These are phyloP conservation scores for Aspergillus tubingensis DNA, from an alignment of 2,329 filamentous ascomycete genomes.

Conservation along the genomic window DNA sequence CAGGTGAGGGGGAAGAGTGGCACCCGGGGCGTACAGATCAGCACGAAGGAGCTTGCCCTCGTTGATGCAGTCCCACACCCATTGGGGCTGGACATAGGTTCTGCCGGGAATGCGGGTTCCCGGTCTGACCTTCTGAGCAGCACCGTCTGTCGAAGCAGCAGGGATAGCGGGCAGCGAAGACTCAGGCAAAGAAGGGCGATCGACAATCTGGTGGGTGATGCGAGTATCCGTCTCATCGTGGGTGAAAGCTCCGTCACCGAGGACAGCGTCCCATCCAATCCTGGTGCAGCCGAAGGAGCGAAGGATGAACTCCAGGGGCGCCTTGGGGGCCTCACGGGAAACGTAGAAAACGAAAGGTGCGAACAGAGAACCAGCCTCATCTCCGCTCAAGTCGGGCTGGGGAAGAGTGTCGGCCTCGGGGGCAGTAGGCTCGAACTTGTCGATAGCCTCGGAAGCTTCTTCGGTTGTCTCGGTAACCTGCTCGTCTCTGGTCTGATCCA, in stretches of 20 bases:
- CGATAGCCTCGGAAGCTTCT: constrained; percentile 66
- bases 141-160: constrained; percentile 48
- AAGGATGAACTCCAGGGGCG: constrained; percentile 88
- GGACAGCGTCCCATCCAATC: constrained; percentile 88
- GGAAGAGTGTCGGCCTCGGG: constrained; percentile 82
- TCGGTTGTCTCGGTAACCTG: constrained; percentile 50
- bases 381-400: constrained; percentile 70
- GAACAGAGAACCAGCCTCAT: constrained; percentile 74
- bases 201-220: constrained; percentile 96
- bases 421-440: constrained; percentile 86
- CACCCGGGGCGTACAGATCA: constrained; percentile 86
- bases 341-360: constrained; percentile 87
- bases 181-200: constrained; percentile 73
- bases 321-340: constrained; percentile 87
- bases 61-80: constrained; percentile 98
- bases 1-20: constrained; percentile 86
- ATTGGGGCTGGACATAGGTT: constrained; percentile 93
- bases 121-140: constrained; percentile 49
- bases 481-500: constrained; percentile 46
- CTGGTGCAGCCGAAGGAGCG: constrained; percentile 94
- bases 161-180: constrained; percentile 50
- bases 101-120: constrained; percentile 84
- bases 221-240: constrained; percentile 81
- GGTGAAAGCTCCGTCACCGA: constrained; percentile 91
- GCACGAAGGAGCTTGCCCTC: constrained; percentile 83